phyloP scores from a whole-genome alignment of 768 basidiomycete species.

The Suillus fuscotomentosus region DNA sequence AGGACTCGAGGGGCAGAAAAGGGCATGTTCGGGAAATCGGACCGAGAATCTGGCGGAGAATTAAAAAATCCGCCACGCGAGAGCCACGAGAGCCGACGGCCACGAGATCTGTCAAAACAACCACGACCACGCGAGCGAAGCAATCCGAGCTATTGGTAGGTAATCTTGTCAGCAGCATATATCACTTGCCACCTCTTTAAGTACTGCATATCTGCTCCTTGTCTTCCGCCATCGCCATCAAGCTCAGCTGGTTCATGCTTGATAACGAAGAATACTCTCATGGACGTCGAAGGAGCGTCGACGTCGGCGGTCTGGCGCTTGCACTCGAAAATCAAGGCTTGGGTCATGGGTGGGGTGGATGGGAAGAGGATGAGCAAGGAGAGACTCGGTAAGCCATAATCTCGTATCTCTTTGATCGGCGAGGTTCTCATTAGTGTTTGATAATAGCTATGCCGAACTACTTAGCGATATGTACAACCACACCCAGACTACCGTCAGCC shows the following conservation, averaged over 20 bases:
- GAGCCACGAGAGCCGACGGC: constrained; percentile 28
- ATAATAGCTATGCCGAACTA: constrained; percentile 70
- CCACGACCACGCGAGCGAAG: constrained; percentile 34
- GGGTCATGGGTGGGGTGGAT: constrained; percentile 71
- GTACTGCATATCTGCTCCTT: background rate
- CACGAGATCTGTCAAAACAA: constrained; percentile 30
- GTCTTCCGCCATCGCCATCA: background rate
- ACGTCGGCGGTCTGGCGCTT: constrained; percentile 85
- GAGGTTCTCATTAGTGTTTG: constrained; percentile 14
- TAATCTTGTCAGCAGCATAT: constrained; percentile 13
- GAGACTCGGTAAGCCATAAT: constrained; percentile 45
- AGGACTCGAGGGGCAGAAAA: background rate
- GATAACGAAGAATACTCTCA: constrained; percentile 27
- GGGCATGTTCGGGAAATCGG: constrained; percentile 2
- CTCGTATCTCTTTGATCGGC: background rate
- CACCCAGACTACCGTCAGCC: constrained; percentile 69
- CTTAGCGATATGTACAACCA: constrained; percentile 84
- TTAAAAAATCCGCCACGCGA: constrained; percentile 30
- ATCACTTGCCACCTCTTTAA: constrained; percentile 9
- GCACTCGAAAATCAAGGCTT: constrained; percentile 62
- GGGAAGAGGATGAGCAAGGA: constrained; percentile 48
- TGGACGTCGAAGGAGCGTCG: constrained; percentile 72
- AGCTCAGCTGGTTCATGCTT: constrained; percentile 18
- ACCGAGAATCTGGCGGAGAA: constrained; percentile 17
- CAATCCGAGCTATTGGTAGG: constrained; percentile 20